Conservation (phyloP, 78 protist species). For the Creolimax fragrantissima region DNA sequence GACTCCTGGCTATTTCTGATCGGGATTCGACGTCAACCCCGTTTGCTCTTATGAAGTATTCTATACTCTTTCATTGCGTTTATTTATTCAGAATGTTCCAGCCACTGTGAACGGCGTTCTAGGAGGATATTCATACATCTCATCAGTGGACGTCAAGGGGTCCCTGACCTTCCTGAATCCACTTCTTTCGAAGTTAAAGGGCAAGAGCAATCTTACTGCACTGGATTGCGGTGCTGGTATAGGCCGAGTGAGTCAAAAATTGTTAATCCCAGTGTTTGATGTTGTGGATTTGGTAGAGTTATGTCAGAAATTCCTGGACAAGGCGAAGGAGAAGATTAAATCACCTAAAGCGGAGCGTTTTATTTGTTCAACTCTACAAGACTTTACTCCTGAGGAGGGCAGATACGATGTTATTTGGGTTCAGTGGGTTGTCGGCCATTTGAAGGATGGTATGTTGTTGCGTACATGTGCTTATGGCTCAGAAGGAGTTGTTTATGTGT, state of each 20-base stretch:
- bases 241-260: conserved; percentile 57
- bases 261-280: conserved; percentile 49
- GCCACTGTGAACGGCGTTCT: conserved; percentile 59
- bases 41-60: no score
- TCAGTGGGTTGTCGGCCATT: conserved; percentile 78
- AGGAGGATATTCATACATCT: conserved; percentile 46
- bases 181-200: background rate
- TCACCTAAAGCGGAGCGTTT: conserved; percentile 31
- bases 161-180: conserved; percentile 5
- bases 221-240: conserved; percentile 83
- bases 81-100: background rate
- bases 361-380: conserved; percentile 52
- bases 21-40: no score
- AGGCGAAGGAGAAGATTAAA: conserved; percentile 43
- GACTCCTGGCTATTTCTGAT: no score
- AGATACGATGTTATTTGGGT: conserved; percentile 67
- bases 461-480: background rate
- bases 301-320: conserved; percentile 32
- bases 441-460: conserved; percentile 24
- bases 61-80: background rate
- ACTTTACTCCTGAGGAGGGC: conserved; percentile 14
- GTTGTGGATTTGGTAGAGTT: conserved; percentile 69
- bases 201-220: background rate
- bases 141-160: conserved; percentile 27
- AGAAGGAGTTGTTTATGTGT: no score